phyloP scores from a whole-genome alignment of 2,329 filamentous ascomycete genomes.

The Alternaria gansuensis region DNA sequence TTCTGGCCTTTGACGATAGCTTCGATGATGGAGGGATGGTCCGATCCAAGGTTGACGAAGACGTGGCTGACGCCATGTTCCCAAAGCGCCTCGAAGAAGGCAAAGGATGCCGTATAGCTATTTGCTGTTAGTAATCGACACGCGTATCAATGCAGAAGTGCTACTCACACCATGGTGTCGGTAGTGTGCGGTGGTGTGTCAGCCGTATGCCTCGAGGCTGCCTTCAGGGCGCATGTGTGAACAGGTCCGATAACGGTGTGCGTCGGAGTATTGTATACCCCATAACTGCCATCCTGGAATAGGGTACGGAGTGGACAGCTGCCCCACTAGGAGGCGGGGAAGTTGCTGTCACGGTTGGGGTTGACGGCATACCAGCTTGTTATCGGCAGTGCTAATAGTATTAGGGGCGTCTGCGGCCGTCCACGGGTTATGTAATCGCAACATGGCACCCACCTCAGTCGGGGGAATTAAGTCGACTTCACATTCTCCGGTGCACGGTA shows the following conservation, averaged over 20 bases:
- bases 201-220: not conserved
- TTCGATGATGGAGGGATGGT: conserved; percentile 80
- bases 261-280: not conserved
- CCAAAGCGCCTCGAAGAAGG: conserved; percentile 84
- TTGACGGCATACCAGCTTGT: not conserved
- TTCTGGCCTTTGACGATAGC: conserved; percentile 80
- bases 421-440: not conserved
- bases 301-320: conserved; percentile 1
- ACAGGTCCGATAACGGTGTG: conserved; percentile 5
- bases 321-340: conserved; percentile 34
- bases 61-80: conserved; percentile 61
- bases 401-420: conserved; percentile 5
- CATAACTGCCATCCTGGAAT: conserved; percentile 11
- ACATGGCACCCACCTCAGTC: not conserved
- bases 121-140: not conserved
- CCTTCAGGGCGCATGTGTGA: not conserved
- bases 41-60: conserved; percentile 74
- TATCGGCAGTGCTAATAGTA: conserved; percentile 5
- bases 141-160: not conserved
- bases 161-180: conserved; percentile 37
- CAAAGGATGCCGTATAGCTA: conserved; percentile 77
- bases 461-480: not conserved
- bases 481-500: not conserved
- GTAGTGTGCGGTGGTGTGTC: not conserved
- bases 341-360: conserved; percentile 10